Evolutionary conservation across 2,329 filamentous ascomycete genomes (phyloP).

Genomic region (Ceratocystiopsis sp.): DNA sequence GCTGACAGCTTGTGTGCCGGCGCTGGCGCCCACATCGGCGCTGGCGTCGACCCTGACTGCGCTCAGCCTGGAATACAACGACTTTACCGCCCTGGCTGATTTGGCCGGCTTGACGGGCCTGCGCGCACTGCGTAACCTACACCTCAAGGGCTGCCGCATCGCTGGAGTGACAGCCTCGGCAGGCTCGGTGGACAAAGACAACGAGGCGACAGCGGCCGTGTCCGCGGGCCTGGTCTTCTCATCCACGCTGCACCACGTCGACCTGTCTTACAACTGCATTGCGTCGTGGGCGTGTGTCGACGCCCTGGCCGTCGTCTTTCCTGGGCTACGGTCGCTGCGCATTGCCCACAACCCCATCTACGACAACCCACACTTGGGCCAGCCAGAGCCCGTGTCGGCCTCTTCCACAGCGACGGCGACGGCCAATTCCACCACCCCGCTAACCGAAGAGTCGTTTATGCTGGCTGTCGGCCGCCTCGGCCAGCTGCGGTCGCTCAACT

Average conservation of each 20-base stretch:
- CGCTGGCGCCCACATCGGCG: constrained; percentile 21
- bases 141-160: constrained; percentile 67
- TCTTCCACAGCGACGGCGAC: background rate
- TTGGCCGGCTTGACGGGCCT: constrained; percentile 36
- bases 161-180: constrained; percentile 17
- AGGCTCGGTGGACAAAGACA: background rate
- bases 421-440: constrained; percentile 1
- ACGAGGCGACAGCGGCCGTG: background rate
- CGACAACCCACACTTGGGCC: constrained; percentile 24
- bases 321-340: constrained; percentile 56
- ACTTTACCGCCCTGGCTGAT: constrained; percentile 41
- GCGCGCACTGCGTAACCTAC: constrained; percentile 35
- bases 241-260: constrained; percentile 42
- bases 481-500: constrained; percentile 53
- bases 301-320: constrained; percentile 47
- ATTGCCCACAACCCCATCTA: constrained; percentile 80
- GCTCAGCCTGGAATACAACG: constrained; percentile 57
- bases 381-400: constrained; percentile 15
- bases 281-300: constrained; percentile 60
- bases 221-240: constrained; percentile 22
- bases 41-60: constrained; percentile 39
- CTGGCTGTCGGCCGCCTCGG: constrained; percentile 63
- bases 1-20: constrained; percentile 22
- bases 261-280: constrained; percentile 57
- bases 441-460: constrained; percentile 74